Conservation (phyloP, 257 asterid species). For the Solanum lignicaule region DNA sequence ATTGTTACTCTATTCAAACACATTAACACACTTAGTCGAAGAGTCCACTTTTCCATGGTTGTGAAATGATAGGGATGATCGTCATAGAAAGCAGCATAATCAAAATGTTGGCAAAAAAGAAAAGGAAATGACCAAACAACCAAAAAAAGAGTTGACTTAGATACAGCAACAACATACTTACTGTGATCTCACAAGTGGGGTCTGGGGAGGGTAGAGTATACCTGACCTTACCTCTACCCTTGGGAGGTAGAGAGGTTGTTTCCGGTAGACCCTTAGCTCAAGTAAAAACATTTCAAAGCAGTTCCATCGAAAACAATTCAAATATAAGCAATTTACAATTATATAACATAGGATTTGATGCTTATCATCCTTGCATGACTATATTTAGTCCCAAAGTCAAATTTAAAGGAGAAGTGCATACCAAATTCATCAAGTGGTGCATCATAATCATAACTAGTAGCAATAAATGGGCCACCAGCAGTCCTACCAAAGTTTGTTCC, state of each 20-base stretch:
- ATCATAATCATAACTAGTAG: constrained; percentile 77
- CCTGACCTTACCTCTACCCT: background rate
- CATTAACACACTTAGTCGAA: background rate
- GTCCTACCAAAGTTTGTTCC: constrained; percentile 83
- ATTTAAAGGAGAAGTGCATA: constrained; percentile 1
- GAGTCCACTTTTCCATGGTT: background rate
- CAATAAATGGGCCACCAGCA: constrained; percentile 75
- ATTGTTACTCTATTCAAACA: background rate
- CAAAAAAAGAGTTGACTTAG: background rate
- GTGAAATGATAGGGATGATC: background rate
- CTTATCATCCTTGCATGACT: background rate
- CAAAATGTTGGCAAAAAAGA: background rate
- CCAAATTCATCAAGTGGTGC: constrained; percentile 82
- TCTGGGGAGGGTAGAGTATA: background rate
- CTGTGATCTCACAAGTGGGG: too few relatives aligned
- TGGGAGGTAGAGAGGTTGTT: background rate
- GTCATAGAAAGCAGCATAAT: background rate
- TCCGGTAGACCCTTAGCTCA: background rate
- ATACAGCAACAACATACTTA: background rate
- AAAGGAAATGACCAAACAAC: background rate
- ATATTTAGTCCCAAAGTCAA: background rate
- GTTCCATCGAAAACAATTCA: background rate
- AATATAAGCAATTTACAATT: background rate
- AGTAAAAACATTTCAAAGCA: too few relatives aligned
- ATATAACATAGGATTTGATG: background rate